Evolutionary conservation across 768 basidiomycete species (phyloP).

Genomic region (Cystofilobasidium bisporidii): DNA sequence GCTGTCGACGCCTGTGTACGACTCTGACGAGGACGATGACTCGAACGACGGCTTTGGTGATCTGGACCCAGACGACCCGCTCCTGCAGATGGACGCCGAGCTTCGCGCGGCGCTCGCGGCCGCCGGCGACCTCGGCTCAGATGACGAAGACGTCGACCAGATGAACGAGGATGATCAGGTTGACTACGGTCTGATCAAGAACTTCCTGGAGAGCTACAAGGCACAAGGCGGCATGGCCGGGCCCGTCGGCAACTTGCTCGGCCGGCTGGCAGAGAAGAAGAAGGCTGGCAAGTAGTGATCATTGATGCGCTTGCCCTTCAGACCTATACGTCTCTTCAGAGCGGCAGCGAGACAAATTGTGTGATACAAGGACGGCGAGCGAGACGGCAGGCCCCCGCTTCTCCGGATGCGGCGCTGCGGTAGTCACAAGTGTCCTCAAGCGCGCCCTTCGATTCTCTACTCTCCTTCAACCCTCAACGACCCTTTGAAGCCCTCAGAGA

Average conservation of each 20-base stretch:
- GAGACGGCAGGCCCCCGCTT: no score
- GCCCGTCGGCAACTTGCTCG: conserved; percentile 80
- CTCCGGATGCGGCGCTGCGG: no score
- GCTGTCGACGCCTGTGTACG: conserved; percentile 9
- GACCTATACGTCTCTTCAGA: no score
- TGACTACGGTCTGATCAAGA: conserved; percentile 90
- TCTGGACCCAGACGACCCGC: conserved; percentile 54
- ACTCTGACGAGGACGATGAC: conserved; percentile 45
- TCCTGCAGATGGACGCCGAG: conserved; percentile 74
- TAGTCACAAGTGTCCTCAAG: no score
- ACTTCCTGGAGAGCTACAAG: conserved; percentile 93
- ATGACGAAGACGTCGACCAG: conserved; percentile 48
- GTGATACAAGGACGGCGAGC: no score
- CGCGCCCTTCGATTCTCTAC: no score
- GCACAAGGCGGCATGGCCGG: conserved; percentile 81
- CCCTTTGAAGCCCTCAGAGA: no score
- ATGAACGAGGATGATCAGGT: conserved; percentile 35
- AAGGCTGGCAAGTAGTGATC: neutral
- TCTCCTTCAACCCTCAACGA: no score
- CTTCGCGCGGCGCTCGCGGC: conserved; percentile 53
- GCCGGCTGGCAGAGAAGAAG: conserved; percentile 56
- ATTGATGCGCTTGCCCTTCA: neutral
- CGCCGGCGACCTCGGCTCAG: conserved; percentile 46
- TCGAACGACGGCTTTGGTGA: conserved; percentile 50
- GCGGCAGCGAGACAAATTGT: no score